Evolutionary conservation across 257 asterid species (phyloP), one percentile per base, ranked within the genome.

Genomic region (Orobanche coerulescens): DNA sequence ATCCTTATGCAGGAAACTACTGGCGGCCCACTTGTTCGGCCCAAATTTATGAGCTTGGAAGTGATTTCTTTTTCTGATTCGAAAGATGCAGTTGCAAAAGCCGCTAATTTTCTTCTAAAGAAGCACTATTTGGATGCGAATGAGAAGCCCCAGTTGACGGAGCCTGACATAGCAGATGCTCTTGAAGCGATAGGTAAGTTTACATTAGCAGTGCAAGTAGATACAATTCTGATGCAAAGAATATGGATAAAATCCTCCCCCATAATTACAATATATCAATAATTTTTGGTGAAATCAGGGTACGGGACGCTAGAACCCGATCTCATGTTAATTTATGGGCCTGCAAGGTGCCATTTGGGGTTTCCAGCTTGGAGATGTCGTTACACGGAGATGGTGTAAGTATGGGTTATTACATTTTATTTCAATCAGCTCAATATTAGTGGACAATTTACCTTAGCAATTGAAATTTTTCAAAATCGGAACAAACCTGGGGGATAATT

Each of bases 291-390:
- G 71, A 66, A 65, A 73, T 28, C 73, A 89, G 99, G 99, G 61
- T 78, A 71, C 59, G 78, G 67, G 46, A 84, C 76, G 39, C 68
- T 84, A 13, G 95, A 83, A 24, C 96, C 99, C 19, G 94, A 89
- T 73, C 86, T 93, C 72, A 73, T 93, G 78, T 77, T 93, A 68
- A 70, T 93, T 68, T 93, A 89, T 58, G 99, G 88, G 31, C 95
- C 94, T 48, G 81, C 82, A 60, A 83, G 99, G 82, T 82, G 97
- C 81, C 96, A 92, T 75, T 72, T 84, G 48, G 98, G 98, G 15
- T 92, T 88, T 75, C 98, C 96, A 7, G 84, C 96, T 22, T 92
- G 98, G 98, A 85, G 95, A 77, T 69, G 86, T 54, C 94, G 93
- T 42, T 92, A 92, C 77, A 82, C 96, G n/a, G 98, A 92, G 83